These are phyloP conservation scores for Tanacetum coccineum DNA, from an alignment of 129 eudicot genomes.

Conservation along the genomic window DNA sequence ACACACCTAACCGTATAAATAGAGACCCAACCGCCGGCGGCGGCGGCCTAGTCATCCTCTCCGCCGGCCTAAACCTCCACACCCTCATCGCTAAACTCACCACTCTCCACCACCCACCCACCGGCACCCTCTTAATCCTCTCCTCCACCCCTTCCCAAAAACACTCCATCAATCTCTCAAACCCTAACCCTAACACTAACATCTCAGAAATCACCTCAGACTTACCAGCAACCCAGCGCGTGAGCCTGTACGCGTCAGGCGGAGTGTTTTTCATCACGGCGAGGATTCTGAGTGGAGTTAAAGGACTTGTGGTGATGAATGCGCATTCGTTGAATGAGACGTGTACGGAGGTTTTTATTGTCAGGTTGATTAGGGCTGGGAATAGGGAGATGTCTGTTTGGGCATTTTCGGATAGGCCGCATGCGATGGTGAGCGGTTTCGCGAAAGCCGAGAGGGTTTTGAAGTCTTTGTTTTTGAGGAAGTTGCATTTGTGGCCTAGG, in stretches of 20 bases:
- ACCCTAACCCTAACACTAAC: slow-evolving; percentile 27
- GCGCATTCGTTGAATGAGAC: slow-evolving; percentile 70
- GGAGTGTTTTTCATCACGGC: slow-evolving; percentile 59
- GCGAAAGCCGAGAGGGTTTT: slow-evolving; percentile 81
- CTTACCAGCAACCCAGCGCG: slow-evolving; percentile 59
- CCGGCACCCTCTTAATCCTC: slow-evolving; percentile 72
- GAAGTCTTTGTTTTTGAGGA: slow-evolving; percentile 64
- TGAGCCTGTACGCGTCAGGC: slow-evolving; percentile 63
- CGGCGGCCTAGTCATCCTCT: slow-evolving; percentile 76
- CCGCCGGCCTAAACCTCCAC: slow-evolving; percentile 66
- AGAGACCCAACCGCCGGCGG: slow-evolving; percentile 47
- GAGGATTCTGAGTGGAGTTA: slow-evolving; percentile 60
- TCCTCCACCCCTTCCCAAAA: slow-evolving; percentile 63
- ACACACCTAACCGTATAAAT: too few relatives aligned
- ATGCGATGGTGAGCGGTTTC: slow-evolving; percentile 81
- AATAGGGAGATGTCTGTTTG: slow-evolving; percentile 45
- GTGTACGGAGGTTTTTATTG: slow-evolving; percentile 85
- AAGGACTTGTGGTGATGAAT: slow-evolving; percentile 61
- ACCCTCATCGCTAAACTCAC: slow-evolving; percentile 62
- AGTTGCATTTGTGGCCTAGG: slow-evolving; percentile 87
- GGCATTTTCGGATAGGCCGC: slow-evolving; percentile 80
- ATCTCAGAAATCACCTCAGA: slow-evolving; percentile 74
- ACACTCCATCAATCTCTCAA: slow-evolving; percentile 45
- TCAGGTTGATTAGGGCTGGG: slow-evolving; percentile 52
- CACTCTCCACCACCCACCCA: slow-evolving; percentile 60